Base-by-base conservation (phyloP, 2,329 filamentous ascomycete genomes). In the Verticillium isaacii region DNA sequence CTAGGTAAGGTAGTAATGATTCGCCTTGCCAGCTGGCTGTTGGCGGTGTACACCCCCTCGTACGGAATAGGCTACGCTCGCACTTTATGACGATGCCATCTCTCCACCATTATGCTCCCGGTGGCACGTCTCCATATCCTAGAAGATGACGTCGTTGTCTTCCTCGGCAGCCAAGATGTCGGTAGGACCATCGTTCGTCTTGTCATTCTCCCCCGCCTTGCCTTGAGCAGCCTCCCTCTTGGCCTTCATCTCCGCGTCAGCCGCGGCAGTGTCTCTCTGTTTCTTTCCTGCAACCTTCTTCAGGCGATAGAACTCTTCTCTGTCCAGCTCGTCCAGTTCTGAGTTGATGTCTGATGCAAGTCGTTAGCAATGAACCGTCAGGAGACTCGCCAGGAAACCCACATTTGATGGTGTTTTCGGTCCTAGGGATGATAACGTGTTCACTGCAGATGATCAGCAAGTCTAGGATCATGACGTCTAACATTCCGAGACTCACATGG, bases 361-460 rank as follows among this genome's bases (percentile, higher is more conserved):
- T 19, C 65, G 67, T n/a, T 29, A 23, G 39, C 12, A 9, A 8
- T 12, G 45, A 7, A 6, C 32, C 17, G 29, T 8, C 6, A 15
- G 9, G 23, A 11, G 9, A 45, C 14, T 50, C 15, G 17, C 39
- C 19, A 2, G 8, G 12, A 54, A 39, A 70, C 84, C 68, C 79
- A 89, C 89, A 99, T 79, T 97, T 97, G 81, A 99, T 99, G n/a
- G 95, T 99, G 72, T 98, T 99, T 75, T 99, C 95, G 15, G 95
- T 99, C 67, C 95, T 86, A 14, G 95, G 95, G 70, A 99, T 99
- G 69, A 99, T 98, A 69, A 99, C 92, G 75, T 96, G 91, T 77
- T 95, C 91, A 71, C 87, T 90, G 67, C 29, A 36, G 32, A 5
- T 32, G 11, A 65, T 75, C 67, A 73, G 71, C 58, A 54, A 41